Conservation (phyloP, 805 yeast genomes). For the Ogataea minuta region DNA sequence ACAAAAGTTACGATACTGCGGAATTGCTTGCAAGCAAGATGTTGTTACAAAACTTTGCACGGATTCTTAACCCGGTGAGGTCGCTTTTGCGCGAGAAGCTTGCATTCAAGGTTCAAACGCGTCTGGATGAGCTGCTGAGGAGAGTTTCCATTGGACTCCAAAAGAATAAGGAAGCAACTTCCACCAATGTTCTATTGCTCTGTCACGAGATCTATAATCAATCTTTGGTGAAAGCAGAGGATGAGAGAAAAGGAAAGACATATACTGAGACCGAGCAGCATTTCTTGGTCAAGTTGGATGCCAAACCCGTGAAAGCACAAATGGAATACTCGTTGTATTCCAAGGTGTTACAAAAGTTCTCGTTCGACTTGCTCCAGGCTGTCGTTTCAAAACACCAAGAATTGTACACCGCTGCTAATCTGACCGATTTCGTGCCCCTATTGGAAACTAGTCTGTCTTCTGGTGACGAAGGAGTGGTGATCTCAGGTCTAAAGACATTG, state of each 20-base stretch:
- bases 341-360: conserved; percentile 66
- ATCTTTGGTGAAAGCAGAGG: conserved; percentile 35
- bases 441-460: conserved; percentile 59
- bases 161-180: conserved; percentile 58
- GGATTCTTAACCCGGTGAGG: conserved; percentile 67
- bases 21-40: conserved; percentile 72
- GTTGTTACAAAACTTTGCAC: conserved; percentile 52
- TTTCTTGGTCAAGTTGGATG: conserved; percentile 69
- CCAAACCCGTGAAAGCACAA: conserved; percentile 54
- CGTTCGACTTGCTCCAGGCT: conserved; percentile 72
- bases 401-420: conserved; percentile 56
- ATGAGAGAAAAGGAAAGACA: conserved; percentile 16
- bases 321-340: conserved; percentile 55
- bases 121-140: conserved; percentile 74
- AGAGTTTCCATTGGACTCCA: conserved; percentile 78
- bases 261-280: conserved; percentile 43
- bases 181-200: conserved; percentile 59
- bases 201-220: conserved; percentile 71
- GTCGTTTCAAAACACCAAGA: conserved; percentile 63
- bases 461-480: conserved; percentile 74
- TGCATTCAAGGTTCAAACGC: conserved; percentile 64
- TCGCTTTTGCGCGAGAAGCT: conserved; percentile 61
- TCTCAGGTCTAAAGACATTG: conserved; percentile 63
- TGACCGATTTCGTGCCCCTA: conserved; percentile 73
- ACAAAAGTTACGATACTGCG: conserved; percentile 84